Percentiles rank a stretch among this genome's conserved stretches.
Evolutionary conservation across 2,329 filamentous ascomycete genomes (phyloP).

Genomic region (Fusarium sp.): DNA sequence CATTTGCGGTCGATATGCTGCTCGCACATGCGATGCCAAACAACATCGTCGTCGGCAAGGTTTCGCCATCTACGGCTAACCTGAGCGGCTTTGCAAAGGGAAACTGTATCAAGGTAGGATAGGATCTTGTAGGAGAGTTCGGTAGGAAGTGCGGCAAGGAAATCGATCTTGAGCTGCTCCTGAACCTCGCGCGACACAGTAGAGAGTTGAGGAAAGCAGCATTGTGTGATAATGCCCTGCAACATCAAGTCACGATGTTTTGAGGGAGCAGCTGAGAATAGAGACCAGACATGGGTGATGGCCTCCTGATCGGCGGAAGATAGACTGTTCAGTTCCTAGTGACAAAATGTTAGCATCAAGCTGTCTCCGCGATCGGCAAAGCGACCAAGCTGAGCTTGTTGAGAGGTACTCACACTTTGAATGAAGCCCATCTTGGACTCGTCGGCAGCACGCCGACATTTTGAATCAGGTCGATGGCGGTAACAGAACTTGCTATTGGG

Average conservation of each 20-base stretch:
- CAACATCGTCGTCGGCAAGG: slow-evolving; percentile 95
- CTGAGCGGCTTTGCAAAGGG: slow-evolving; percentile 94
- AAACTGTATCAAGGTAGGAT: slow-evolving; percentile 91
- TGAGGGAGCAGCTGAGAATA: slow-evolving; percentile 93
- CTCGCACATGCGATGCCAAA: slow-evolving; percentile 98
- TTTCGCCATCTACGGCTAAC: slow-evolving; percentile 89
- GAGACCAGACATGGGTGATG: slow-evolving; percentile 96
- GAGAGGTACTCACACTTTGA: slow-evolving; percentile 74
- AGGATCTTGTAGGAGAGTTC: slow-evolving; percentile 96
- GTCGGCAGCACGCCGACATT: slow-evolving; percentile 91
- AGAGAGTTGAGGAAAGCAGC: slow-evolving; percentile 96
- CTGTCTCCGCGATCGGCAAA: background rate
- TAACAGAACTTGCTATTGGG: slow-evolving; percentile 95
- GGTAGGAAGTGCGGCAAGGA: slow-evolving; percentile 85
- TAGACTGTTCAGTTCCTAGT: slow-evolving; percentile 81
- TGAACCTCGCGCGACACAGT: slow-evolving; percentile 90
- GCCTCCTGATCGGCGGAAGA: slow-evolving; percentile 90
- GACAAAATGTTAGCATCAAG: slow-evolving; percentile 1
- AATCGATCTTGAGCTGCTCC: slow-evolving; percentile 97
- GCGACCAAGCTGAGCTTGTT: background rate
- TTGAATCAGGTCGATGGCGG: slow-evolving; percentile 90
- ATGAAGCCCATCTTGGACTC: slow-evolving; percentile 96
- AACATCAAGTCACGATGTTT: slow-evolving; percentile 97
- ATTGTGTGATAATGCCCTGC: slow-evolving; percentile 94
- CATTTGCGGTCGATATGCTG: slow-evolving; percentile 96